phyloP scores from a whole-genome alignment of 805 yeast genomes.

The Sugiyamaella lignohabitans region DNA sequence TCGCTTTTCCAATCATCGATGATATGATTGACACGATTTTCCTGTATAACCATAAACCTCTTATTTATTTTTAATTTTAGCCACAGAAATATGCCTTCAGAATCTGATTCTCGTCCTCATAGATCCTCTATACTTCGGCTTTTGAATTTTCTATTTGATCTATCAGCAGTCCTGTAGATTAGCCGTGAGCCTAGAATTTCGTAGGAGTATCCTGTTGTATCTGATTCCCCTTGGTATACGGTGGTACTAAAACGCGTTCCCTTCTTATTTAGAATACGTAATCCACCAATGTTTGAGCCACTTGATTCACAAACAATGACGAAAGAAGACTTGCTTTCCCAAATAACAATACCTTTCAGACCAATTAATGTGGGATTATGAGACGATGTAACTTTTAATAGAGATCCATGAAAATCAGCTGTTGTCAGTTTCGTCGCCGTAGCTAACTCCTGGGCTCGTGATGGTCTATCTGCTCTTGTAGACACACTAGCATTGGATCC shows the following conservation, averaged over 20 bases:
- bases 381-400: constrained; percentile 51
- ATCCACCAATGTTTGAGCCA: constrained; percentile 47
- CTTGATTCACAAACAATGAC: constrained; percentile 42
- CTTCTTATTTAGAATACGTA: constrained; percentile 59
- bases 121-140: constrained; percentile 64
- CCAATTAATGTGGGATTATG: constrained; percentile 54
- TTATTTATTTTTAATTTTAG: too few species aligned
- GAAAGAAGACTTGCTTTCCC: constrained; percentile 76
- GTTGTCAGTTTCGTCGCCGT: constrained; percentile 44
- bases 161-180: constrained; percentile 65
- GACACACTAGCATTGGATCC: not conserved
- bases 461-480: not conserved
- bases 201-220: constrained; percentile 40
- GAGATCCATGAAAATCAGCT: constrained; percentile 80
- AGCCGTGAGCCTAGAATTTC: constrained; percentile 75
- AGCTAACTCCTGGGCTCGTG: constrained; percentile 2
- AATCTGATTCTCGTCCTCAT: too few species aligned
- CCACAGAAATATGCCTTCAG: too few species aligned
- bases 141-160: constrained; percentile 82
- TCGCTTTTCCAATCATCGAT: too few species aligned
- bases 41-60: too few species aligned
- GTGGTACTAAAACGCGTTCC: constrained; percentile 57
- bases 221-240: constrained; percentile 22
- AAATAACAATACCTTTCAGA: constrained; percentile 63
- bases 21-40: too few species aligned